A percentile compares a stretch with the other conserved stretches of the same genome.
Evolutionary conservation across 148 eudicot species (phyloP).

Genomic region (Chenopodium formosanum): DNA sequence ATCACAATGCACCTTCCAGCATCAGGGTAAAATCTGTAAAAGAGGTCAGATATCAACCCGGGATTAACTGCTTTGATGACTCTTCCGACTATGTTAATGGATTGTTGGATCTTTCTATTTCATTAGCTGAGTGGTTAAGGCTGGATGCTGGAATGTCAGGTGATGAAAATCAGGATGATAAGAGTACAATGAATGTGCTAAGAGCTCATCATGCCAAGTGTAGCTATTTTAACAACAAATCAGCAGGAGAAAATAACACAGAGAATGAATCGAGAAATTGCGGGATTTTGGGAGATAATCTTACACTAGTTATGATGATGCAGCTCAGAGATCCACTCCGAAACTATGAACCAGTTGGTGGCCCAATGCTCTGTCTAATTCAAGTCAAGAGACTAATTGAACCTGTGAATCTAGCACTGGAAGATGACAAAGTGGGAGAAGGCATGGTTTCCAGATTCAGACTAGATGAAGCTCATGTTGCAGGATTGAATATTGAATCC

Average conservation of each 20-base stretch:
- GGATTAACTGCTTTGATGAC: constrained; percentile 22
- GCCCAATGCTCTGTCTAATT: constrained; percentile 85
- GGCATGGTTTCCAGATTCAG: constrained; percentile 29
- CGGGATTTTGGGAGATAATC: constrained; percentile 64
- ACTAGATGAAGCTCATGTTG: constrained; percentile 43
- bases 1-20: constrained; percentile 66
- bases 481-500: constrained; percentile 41
- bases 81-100: constrained; percentile 23
- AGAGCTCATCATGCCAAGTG: constrained; percentile 76
- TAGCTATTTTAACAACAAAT: constrained; percentile 33
- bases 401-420: not conserved
- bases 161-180: constrained; percentile 49
- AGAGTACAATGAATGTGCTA: constrained; percentile 52
- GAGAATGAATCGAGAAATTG: constrained; percentile 41
- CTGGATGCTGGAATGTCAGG: constrained; percentile 59
- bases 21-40: constrained; percentile 48
- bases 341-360: constrained; percentile 89
- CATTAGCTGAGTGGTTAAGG: constrained; percentile 86
- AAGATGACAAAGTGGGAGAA: constrained; percentile 9
- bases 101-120: constrained; percentile 70
- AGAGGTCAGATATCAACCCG: constrained; percentile 46
- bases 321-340: constrained; percentile 90
- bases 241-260: constrained; percentile 38
- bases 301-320: constrained; percentile 66
- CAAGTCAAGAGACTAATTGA: constrained; percentile 51